Evolutionary conservation across 176 grass and related monocot species (phyloP).

Genomic region (Rhynchospora breviuscula): DNA sequence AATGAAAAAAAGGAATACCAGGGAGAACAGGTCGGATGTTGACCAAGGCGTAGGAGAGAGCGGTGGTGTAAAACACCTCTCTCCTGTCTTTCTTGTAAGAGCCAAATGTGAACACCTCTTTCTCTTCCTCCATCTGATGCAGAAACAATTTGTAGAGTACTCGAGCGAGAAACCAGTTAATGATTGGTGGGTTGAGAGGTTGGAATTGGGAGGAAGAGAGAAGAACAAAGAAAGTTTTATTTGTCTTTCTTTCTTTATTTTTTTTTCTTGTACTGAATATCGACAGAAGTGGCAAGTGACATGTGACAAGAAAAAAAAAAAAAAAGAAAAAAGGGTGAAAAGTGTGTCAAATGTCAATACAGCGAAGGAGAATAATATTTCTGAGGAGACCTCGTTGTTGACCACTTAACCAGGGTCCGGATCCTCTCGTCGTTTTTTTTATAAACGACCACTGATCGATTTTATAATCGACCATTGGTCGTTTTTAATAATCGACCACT

Average conservation of each 20-base stretch:
- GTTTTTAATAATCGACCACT: too few species aligned
- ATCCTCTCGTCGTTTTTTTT: too few species aligned
- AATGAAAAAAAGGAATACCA: background rate
- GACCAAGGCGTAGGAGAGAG: slow-evolving; percentile 20
- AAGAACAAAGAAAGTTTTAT: background rate
- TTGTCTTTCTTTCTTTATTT: background rate
- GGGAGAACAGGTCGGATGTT: slow-evolving; percentile 22
- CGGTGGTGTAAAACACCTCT: slow-evolving; percentile 18
- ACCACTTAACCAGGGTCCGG: background rate
- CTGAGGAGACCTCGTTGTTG: background rate
- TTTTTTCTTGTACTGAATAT: background rate
- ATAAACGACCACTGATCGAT: too few species aligned
- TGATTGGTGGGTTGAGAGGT: background rate
- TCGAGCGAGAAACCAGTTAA: background rate
- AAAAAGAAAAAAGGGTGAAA: background rate
- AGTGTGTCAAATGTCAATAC: too few species aligned
- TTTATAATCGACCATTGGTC: too few species aligned
- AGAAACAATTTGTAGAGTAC: background rate
- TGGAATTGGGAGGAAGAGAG: background rate
- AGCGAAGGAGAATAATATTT: background rate
- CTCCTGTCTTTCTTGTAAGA: slow-evolving; percentile 16
- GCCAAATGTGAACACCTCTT: slow-evolving; percentile 16
- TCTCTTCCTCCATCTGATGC: slow-evolving; percentile 15
- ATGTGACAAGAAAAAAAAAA: background rate
- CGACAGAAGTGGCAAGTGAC: background rate